These are phyloP conservation scores for Aspergillus awamori DNA, from an alignment of 2,329 filamentous ascomycete genomes.

Conservation along the genomic window DNA sequence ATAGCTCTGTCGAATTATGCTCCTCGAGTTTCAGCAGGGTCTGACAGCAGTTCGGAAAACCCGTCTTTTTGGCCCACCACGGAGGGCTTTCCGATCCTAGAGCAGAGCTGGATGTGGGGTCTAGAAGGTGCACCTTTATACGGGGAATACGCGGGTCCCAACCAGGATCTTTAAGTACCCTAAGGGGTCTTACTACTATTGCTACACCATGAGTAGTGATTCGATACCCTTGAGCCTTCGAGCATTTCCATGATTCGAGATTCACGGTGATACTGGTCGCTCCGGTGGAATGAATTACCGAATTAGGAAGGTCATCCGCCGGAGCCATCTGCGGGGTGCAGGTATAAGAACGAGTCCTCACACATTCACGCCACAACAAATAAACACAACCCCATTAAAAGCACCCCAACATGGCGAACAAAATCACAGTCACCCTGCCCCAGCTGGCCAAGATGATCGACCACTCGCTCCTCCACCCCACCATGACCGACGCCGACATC, in stretches of 20 bases:
- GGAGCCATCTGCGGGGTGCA: not conserved
- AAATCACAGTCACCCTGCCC: constrained; percentile 37
- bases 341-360: no score
- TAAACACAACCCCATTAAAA: not conserved
- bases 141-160: no score
- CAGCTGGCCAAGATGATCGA: constrained; percentile 53
- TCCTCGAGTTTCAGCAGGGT: not conserved
- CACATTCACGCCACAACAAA: not conserved
- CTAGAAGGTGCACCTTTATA: not conserved
- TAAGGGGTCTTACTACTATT: not conserved
- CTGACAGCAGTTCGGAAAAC: not conserved
- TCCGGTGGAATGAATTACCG: not conserved
- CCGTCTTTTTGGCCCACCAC: constrained; percentile 9
- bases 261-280: no score
- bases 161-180: accelerated
- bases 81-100: constrained; percentile 17
- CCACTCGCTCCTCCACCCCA: constrained; percentile 64
- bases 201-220: no score
- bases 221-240: no score
- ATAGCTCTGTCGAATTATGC: constrained; percentile 4
- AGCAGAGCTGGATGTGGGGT: constrained; percentile 30
- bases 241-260: no score
- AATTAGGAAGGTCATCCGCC: not conserved
- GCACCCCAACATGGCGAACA: constrained; percentile 11
- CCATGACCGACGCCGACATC: constrained; percentile 61